Base-by-base conservation (phyloP, 805 yeast genomes). In the Starmerella asiatica region DNA sequence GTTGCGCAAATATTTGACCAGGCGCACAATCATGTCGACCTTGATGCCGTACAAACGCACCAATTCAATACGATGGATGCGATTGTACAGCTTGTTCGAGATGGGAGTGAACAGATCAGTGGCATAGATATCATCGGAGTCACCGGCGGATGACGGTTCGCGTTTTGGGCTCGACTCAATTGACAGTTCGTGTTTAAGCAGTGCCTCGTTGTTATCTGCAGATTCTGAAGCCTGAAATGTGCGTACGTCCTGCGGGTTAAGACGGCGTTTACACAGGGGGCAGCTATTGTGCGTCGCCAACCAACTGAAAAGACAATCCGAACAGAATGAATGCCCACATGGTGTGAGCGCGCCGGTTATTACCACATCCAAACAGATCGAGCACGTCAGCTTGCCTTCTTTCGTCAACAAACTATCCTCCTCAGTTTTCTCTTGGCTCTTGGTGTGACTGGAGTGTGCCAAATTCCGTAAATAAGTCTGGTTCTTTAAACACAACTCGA, bases 321-420 rank as follows among this genome's bases (percentile, higher is more conserved):
- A 71, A 56, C 98, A 91, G 55, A 79, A 91, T 49, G 75, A 76
- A 59, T 91, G 98, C 0, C 97, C 97, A 67, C 98, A 91, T 8
- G 75, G 75, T 0, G 94, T 79, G 40, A 91, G 63, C 0, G 91
- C 70, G 0, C 98, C 98, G 29, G 75, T 65, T 3, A 71, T 64
- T 36, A 85, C 82, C 1, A 70, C 56, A 3, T 75, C 68, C 17
- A 79, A 72, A 56, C 98, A 91, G 44, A 91, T 86, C 24, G 76
- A 70, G 58, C 98, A 91, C 16, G 29, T 31, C 8, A 11, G 14
- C 19, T 23, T n/a, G 28, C 8, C 29, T 2, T 21, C 26, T 5
- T 24, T 24, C 3, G 40, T n/a, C 11, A 16, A 8, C 5, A 5
- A 7, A 6, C 6, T 16, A 6, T 23, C 29, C 14, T 34, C 32